A percentile compares a stretch with the other conserved stretches of the same genome.
Evolutionary conservation across 768 basidiomycete genomes (phyloP).

Genomic region (Boletus pseudo-olivaceus): DNA sequence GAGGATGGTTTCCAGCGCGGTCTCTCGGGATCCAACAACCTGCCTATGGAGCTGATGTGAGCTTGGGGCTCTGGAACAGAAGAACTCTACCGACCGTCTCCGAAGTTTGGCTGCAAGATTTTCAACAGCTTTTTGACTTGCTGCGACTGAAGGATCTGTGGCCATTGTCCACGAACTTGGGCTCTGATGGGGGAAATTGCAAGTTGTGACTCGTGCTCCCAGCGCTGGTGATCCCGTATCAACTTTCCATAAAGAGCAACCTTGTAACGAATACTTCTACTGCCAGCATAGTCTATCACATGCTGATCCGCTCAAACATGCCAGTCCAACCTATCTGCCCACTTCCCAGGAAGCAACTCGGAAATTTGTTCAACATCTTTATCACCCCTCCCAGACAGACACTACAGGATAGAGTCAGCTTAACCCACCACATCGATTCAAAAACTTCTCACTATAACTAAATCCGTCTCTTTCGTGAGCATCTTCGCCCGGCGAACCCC

Average conservation of each 20-base stretch:
- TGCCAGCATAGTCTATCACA: too few species aligned
- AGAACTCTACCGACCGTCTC: constrained; percentile 53
- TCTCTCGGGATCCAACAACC: constrained; percentile 83
- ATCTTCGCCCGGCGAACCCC: constrained; percentile 82
- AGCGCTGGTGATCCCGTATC: neutral
- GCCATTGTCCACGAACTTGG: constrained; percentile 35
- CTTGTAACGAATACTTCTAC: neutral
- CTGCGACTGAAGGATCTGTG: constrained; percentile 35
- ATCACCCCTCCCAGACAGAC: constrained; percentile 92
- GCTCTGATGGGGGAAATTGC: neutral
- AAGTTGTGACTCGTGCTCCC: constrained; percentile 11
- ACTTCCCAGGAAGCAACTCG: constrained; percentile 86
- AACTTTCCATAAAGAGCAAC: constrained; percentile 18
- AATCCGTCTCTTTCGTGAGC: constrained; percentile 76
- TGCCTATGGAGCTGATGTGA: constrained; percentile 50
- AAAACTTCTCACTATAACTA: constrained; percentile 75
- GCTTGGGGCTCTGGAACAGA: constrained; percentile 34
- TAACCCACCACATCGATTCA: neutral
- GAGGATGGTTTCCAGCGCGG: constrained; percentile 85
- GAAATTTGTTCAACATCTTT: constrained; percentile 98
- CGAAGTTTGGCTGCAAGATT: constrained; percentile 64
- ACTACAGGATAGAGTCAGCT: constrained; percentile 43
- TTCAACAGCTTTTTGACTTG: constrained; percentile 62
- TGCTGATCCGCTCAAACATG: constrained; percentile 46
- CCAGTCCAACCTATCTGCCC: constrained; percentile 94